Conservation (phyloP, 352 stramenopile species). For the Globisporangium nunn region DNA sequence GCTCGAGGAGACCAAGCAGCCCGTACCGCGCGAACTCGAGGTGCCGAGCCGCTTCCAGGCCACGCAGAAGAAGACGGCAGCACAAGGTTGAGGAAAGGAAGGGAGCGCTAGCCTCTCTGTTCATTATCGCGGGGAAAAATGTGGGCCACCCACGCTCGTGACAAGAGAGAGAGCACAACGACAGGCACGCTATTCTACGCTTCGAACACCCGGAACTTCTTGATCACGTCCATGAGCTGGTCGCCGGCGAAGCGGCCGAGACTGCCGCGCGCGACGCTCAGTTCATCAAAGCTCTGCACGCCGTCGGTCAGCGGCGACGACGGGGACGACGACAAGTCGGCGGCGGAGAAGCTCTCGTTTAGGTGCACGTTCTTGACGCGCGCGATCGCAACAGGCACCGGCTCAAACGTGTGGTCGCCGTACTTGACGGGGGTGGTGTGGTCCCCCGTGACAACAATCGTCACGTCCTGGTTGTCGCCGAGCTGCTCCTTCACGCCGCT, state of each 20-base stretch:
- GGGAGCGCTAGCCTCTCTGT: neutral
- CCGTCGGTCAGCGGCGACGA: constrained; percentile 32
- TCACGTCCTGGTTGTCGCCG: constrained; percentile 41
- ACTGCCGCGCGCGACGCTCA: constrained; percentile 52
- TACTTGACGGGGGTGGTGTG: constrained; percentile 85
- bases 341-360: constrained; percentile 8
- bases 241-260: constrained; percentile 80
- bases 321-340: neutral
- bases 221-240: constrained; percentile 81
- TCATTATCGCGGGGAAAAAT: neutral
- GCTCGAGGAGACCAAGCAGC: constrained; percentile 33
- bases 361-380: constrained; percentile 30
- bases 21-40: constrained; percentile 39
- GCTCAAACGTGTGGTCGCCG: constrained; percentile 85
- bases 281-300: constrained; percentile 58
- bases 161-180: neutral
- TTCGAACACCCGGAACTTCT: constrained; percentile 52
- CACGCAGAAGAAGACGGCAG: neutral
- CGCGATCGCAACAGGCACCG: constrained; percentile 75
- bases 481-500: constrained; percentile 36
- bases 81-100: neutral
- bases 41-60: constrained; percentile 30
- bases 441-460: constrained; percentile 82
- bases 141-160: too few relatives aligned
- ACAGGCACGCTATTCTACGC: constrained; percentile 17